These are phyloP conservation scores for Wickerhamomyces ciferrii DNA, from an alignment of 805 yeast genomes.

Conservation along the genomic window DNA sequence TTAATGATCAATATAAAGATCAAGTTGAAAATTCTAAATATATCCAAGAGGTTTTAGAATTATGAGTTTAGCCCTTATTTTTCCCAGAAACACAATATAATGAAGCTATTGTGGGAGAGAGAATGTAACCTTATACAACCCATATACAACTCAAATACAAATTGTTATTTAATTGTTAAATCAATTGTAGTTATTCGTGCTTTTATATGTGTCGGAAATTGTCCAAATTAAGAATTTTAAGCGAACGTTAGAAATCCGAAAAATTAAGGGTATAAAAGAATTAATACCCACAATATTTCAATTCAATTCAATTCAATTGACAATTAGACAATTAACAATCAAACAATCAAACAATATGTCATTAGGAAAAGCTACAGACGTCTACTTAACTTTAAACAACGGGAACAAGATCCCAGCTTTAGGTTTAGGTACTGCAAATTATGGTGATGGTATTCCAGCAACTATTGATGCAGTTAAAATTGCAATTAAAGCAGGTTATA, in stretches of 20 bases:
- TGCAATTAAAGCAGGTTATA: slow-evolving; percentile 60
- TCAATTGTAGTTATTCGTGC: too few species aligned
- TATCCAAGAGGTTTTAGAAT: slow-evolving; percentile 38
- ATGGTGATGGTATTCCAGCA: slow-evolving; percentile 38
- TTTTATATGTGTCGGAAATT: too few species aligned
- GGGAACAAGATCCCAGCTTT: slow-evolving; percentile 60
- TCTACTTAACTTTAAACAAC: slow-evolving; percentile 43
- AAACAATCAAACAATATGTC: background rate
- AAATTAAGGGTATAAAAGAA: background rate
- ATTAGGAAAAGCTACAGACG: slow-evolving; percentile 25
- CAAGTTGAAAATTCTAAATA: slow-evolving; percentile 31
- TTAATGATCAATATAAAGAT: slow-evolving; percentile 21
- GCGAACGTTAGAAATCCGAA: background rate
- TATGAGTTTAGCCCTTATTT: slow-evolving; percentile 20
- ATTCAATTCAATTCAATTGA: too few species aligned
- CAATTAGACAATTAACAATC: too few species aligned
- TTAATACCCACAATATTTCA: background rate
- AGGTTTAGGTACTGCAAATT: slow-evolving; percentile 65
- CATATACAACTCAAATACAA: too few species aligned
- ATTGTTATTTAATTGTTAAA: too few species aligned
- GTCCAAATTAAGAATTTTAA: background rate
- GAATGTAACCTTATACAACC: too few species aligned
- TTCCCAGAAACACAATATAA: background rate
- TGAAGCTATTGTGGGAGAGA: background rate
- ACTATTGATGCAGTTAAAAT: slow-evolving; percentile 47